phyloP scores from a whole-genome alignment of 2,329 filamentous ascomycete species.

The Coniochaeta sp. region DNA sequence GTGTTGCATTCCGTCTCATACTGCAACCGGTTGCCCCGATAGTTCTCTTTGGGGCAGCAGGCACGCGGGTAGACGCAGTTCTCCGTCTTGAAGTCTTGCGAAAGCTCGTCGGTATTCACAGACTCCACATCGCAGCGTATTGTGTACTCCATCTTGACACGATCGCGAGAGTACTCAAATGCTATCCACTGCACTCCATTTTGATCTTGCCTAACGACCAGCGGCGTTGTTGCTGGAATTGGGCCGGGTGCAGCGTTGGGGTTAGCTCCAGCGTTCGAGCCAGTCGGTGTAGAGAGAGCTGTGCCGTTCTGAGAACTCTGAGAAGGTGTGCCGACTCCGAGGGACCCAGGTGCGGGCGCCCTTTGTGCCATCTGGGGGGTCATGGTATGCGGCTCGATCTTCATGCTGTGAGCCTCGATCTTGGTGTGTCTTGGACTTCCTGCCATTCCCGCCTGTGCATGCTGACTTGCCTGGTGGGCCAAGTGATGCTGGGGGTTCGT shows the following conservation, averaged over 20 bases:
- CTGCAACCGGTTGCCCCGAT: conserved; percentile 87
- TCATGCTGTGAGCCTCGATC: conserved; percentile 51
- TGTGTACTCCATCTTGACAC: conserved; percentile 99
- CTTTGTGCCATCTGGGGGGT: conserved; percentile 52
- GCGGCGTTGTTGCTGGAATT: conserved; percentile 90
- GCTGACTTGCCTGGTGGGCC: conserved; percentile 50
- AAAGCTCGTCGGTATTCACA: conserved; percentile 80
- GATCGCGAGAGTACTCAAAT: conserved; percentile 93
- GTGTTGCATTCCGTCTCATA: conserved; percentile 99
- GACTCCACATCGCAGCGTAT: conserved; percentile 98
- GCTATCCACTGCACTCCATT: conserved; percentile 99
- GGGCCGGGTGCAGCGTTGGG: conserved; percentile 90
- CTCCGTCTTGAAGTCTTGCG: conserved; percentile 88
- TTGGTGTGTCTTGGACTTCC: conserved; percentile 55
- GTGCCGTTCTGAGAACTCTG: conserved; percentile 30
- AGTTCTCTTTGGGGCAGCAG: conserved; percentile 91
- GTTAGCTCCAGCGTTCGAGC: conserved; percentile 52
- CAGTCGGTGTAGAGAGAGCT: conserved; percentile 36
- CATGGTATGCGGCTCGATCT: conserved; percentile 30
- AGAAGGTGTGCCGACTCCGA: conserved; percentile 30
- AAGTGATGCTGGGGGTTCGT: conserved; percentile 49
- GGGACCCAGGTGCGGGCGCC: conserved; percentile 38
- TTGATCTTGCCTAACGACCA: conserved; percentile 89
- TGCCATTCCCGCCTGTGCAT: conserved; percentile 47
- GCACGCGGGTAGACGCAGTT: conserved; percentile 97